These are phyloP conservation scores for Xylaria intraflava DNA, from an alignment of 495 filamentous ascomycete species.

Conservation along the genomic window DNA sequence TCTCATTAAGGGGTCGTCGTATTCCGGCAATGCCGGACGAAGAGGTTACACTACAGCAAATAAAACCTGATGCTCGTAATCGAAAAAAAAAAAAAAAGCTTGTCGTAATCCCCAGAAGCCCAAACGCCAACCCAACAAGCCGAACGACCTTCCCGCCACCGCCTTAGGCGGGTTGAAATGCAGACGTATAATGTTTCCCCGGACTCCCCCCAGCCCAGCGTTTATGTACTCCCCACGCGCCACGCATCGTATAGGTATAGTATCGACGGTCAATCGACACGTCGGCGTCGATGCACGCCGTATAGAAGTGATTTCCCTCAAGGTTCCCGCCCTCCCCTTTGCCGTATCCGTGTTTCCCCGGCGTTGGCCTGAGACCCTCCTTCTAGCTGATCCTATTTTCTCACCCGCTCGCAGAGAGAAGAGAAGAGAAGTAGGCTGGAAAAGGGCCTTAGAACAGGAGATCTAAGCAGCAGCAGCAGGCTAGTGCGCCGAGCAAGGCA, in stretches of 20 bases:
- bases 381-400: neutral
- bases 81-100: too few relatives aligned
- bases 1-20: neutral
- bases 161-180: neutral
- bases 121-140: neutral
- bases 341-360: neutral
- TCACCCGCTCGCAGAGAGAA: too few relatives aligned
- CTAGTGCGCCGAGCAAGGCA: constrained; percentile 32
- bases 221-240: neutral
- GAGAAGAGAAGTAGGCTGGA: neutral
- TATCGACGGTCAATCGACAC: neutral
- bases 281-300: neutral
- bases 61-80: constrained; percentile 2
- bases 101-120: too few relatives aligned
- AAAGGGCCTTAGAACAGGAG: constrained; percentile 35
- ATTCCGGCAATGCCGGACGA: neutral
- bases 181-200: neutral
- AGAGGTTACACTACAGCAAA: neutral
- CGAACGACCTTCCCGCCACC: neutral
- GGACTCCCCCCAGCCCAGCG: neutral
- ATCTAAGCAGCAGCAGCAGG: constrained; percentile 47
- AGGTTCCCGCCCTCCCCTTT: neutral
- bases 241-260: too few relatives aligned
- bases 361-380: neutral
- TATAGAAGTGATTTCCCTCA: neutral